Evolutionary conservation across 208 protist species (phyloP).

Genomic region (Trypanosoma melophagium): DNA sequence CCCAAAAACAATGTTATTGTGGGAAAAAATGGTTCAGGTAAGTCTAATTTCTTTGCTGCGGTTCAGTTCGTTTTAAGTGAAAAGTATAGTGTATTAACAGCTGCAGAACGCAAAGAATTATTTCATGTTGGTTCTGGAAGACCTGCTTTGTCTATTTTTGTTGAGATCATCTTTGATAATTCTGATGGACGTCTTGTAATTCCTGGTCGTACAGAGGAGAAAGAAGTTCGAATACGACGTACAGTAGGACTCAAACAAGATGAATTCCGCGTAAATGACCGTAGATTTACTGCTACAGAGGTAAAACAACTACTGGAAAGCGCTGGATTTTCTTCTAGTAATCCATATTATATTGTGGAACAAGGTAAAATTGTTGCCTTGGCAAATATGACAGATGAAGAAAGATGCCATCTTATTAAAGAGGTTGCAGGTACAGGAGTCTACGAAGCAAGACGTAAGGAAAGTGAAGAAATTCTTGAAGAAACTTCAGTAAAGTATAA

Average conservation of each 20-base stretch:
- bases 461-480: slow-evolving; percentile 94
- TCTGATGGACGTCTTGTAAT: slow-evolving; percentile 95
- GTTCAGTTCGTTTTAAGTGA: slow-evolving; percentile 98
- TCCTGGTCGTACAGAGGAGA: slow-evolving; percentile 76
- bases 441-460: slow-evolving; percentile 94
- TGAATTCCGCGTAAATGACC: slow-evolving; percentile 98
- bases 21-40: slow-evolving; percentile 97
- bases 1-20: slow-evolving; percentile 88
- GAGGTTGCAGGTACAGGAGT: slow-evolving; percentile 98
- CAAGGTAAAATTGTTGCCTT: slow-evolving; percentile 97
- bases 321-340: slow-evolving; percentile 97
- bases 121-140: slow-evolving; percentile 93
- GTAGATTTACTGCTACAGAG: slow-evolving; percentile 89
- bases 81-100: slow-evolving; percentile 80
- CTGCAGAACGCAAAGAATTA: slow-evolving; percentile 92
- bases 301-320: slow-evolving; percentile 97
- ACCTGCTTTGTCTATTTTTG: slow-evolving; percentile 93
- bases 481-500: slow-evolving; percentile 87
- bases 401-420: slow-evolving; percentile 97
- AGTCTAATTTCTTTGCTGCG: slow-evolving; percentile 97
- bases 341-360: slow-evolving; percentile 99
- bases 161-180: slow-evolving; percentile 99
- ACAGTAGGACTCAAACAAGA: slow-evolving; percentile 98
- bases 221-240: slow-evolving; percentile 94
- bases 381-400: slow-evolving; percentile 95